phyloP scores from a whole-genome alignment of 2,329 filamentous ascomycete species.

The Trichoderma asperellum region DNA sequence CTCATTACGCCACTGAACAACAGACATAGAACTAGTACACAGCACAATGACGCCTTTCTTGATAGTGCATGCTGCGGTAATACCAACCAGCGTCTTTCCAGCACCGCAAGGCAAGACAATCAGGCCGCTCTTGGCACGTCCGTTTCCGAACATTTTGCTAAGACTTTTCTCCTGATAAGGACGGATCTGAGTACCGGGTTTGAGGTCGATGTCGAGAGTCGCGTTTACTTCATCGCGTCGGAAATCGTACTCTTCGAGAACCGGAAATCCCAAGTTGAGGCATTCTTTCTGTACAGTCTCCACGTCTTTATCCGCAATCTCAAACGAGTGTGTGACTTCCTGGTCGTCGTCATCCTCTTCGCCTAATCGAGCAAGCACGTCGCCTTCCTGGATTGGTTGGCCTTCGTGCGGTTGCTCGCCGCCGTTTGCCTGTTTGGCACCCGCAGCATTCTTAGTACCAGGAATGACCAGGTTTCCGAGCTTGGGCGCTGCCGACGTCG shows the following conservation, averaged over 20 bases:
- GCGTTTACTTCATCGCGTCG: slow-evolving; percentile 87
- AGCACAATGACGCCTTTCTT: slow-evolving; percentile 96
- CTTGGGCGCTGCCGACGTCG: slow-evolving; percentile 80
- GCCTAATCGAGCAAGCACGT: slow-evolving; percentile 73
- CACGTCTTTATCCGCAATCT: slow-evolving; percentile 81
- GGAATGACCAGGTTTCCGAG: slow-evolving; percentile 89
- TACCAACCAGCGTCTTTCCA: slow-evolving; percentile 96
- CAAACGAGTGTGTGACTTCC: slow-evolving; percentile 89
- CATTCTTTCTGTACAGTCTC: slow-evolving; percentile 90
- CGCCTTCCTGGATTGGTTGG: slow-evolving; percentile 61
- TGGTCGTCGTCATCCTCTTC: slow-evolving; percentile 87
- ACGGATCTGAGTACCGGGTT: slow-evolving; percentile 86
- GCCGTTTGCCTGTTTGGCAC: slow-evolving; percentile 73
- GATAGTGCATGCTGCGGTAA: slow-evolving; percentile 96
- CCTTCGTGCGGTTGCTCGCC: slow-evolving; percentile 49
- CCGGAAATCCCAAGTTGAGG: slow-evolving; percentile 80
- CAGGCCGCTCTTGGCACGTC: slow-evolving; percentile 93
- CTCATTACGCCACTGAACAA: slow-evolving; percentile 94
- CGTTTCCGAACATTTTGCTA: slow-evolving; percentile 99
- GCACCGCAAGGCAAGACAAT: slow-evolving; percentile 96
- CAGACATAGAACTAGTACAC: slow-evolving; percentile 97
- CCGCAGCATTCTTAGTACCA: slow-evolving; percentile 90
- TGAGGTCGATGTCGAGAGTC: slow-evolving; percentile 90
- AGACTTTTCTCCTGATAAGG: slow-evolving; percentile 96
- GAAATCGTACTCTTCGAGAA: slow-evolving; percentile 97